These are phyloP conservation scores for Epicoccum nigrum DNA, from an alignment of 2,329 filamentous ascomycete genomes.

Conservation along the genomic window DNA sequence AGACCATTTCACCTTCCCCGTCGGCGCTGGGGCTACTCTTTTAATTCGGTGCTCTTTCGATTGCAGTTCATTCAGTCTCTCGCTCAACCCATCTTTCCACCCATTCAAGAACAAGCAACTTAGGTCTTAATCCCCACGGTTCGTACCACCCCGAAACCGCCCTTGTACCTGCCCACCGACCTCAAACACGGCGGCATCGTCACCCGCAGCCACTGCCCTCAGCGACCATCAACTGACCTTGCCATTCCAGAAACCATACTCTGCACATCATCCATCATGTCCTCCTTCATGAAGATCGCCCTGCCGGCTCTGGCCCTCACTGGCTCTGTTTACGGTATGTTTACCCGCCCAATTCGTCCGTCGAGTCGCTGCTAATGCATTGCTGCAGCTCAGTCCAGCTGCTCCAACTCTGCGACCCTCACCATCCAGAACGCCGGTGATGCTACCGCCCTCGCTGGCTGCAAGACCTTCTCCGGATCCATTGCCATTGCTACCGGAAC, in stretches of 20 bases:
- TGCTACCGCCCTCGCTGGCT: conserved; percentile 64
- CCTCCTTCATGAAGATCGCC: conserved; percentile 62
- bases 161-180: neutral
- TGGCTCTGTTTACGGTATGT: conserved; percentile 59
- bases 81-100: conserved; percentile 44
- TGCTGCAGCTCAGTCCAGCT: conserved; percentile 39
- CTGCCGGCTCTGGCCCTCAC: conserved; percentile 62
- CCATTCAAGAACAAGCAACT: conserved; percentile 35
- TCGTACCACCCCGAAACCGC: conserved; percentile 21
- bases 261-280: conserved; percentile 45
- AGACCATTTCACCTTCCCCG: conserved; percentile 32
- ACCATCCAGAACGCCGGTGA: conserved; percentile 68
- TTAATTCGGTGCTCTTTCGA: conserved; percentile 39
- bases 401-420: conserved; percentile 54
- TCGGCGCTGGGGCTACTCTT: conserved; percentile 30
- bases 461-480: conserved; percentile 72
- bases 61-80: conserved; percentile 48
- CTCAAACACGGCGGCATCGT: neutral
- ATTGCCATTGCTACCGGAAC: conserved; percentile 67
- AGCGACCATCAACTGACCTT: conserved; percentile 12
- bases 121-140: conserved; percentile 47
- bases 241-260: conserved; percentile 27
- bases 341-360: neutral
- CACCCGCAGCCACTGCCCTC: conserved; percentile 15
- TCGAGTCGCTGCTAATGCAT: conserved; percentile 22